A percentile compares a stretch with the other conserved stretches of the same genome.
Evolutionary conservation across 2,329 filamentous ascomycete genomes (phyloP).

Genomic region (Talaromyces sp.): DNA sequence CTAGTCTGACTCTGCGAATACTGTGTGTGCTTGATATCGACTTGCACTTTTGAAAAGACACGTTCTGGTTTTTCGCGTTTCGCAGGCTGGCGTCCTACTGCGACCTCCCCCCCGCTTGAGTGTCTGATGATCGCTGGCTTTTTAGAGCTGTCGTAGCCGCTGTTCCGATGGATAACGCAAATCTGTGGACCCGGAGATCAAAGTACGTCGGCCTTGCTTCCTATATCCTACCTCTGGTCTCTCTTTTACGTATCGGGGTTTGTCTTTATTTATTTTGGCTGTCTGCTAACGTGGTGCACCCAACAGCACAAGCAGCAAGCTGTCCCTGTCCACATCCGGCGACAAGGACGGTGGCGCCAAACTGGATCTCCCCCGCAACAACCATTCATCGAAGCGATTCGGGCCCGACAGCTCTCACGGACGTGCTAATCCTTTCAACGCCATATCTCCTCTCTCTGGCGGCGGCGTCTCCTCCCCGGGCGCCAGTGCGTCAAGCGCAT

Average conservation of each 20-base stretch:
- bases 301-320: conserved; percentile 68
- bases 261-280: not conserved
- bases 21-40: not conserved
- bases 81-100: not conserved
- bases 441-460: conserved; percentile 65
- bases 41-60: not conserved
- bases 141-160: conserved; percentile 31
- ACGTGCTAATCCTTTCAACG: conserved; percentile 71
- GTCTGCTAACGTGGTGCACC: conserved; percentile 21
- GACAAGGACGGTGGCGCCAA: conserved; percentile 51
- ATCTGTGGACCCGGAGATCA: conserved; percentile 47
- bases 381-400: conserved; percentile 67
- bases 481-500: conserved; percentile 75
- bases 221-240: not conserved
- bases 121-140: conserved; percentile 33
- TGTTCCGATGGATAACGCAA: conserved; percentile 47
- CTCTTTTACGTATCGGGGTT: conserved; percentile 3
- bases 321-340: conserved; percentile 75
- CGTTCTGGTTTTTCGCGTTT: not conserved
- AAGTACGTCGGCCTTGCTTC: conserved; percentile 34
- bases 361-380: conserved; percentile 57
- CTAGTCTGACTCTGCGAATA: not conserved
- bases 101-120: not conserved
- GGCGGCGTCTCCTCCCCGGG: conserved; percentile 71
- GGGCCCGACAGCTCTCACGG: conserved; percentile 69